Percentiles rank a stretch among this genome's conserved stretches.
Evolutionary conservation across 345 rosid genomes (phyloP).

Genomic region (Gossypium herbaceum): DNA sequence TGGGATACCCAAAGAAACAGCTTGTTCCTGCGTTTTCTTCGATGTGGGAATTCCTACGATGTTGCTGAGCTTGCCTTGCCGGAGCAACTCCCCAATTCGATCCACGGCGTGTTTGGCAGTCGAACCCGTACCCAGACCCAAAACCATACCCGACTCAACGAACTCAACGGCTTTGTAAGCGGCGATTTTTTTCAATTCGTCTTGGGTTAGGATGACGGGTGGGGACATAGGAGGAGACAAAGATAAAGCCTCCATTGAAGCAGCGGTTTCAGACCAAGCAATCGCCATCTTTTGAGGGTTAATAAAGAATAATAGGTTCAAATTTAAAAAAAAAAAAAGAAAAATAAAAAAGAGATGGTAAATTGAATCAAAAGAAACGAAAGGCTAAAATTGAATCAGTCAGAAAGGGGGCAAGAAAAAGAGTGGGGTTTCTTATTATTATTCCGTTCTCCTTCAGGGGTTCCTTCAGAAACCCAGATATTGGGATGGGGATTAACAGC

Average conservation of each 20-base stretch:
- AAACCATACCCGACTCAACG: constrained; percentile 92
- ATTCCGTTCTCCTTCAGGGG: too few relatives aligned
- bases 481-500: not conserved
- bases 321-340: not conserved
- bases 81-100: constrained; percentile 74
- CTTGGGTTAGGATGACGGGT: constrained; percentile 17
- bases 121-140: constrained; percentile 96
- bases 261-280: constrained; percentile 18
- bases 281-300: constrained; percentile 8
- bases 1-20: constrained; percentile 75
- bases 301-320: not conserved
- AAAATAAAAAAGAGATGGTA: not conserved
- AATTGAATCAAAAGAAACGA: not conserved
- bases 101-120: constrained; percentile 92
- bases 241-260: constrained; percentile 18
- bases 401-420: too few relatives aligned
- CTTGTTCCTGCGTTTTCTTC: constrained; percentile 37
- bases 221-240: constrained; percentile 11
- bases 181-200: constrained; percentile 24
- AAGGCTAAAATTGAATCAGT: not conserved
- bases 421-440: too few relatives aligned
- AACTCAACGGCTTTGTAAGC: constrained; percentile 87
- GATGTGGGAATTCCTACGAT: constrained; percentile 82
- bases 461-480: not conserved
- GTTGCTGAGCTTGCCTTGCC: constrained; percentile 59